Evolutionary conservation across 2,329 filamentous ascomycete genomes (phyloP).

Genomic region (Aspergillus melleus): DNA sequence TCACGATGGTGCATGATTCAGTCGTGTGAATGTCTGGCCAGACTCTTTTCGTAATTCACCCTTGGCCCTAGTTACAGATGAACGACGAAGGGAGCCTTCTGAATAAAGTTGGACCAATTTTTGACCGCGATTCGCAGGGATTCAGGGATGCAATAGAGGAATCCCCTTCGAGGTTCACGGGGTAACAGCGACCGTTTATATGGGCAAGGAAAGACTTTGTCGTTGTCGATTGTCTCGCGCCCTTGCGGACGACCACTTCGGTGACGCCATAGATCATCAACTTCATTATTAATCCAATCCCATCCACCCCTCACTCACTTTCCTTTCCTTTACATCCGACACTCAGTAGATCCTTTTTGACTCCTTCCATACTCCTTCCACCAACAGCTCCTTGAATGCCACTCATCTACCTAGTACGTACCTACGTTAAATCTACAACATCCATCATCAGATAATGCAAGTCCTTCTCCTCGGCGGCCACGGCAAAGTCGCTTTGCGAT

Average conservation of each 20-base stretch:
- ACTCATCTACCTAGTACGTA: not conserved
- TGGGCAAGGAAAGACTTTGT: not conserved
- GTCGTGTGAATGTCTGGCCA: not conserved
- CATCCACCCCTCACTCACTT: not conserved
- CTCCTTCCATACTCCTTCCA: not conserved
- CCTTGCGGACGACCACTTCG: not conserved
- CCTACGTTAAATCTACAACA: not conserved
- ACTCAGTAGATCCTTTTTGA: too few relatives aligned
- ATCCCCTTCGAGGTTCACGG: not conserved
- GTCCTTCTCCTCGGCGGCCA: constrained; percentile 79
- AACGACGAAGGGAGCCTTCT: not conserved
- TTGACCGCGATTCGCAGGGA: not conserved
- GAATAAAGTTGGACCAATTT: not conserved
- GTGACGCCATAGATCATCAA: not conserved
- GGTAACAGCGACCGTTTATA: not conserved
- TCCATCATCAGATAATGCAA: constrained; percentile 33
- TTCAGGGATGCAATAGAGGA: not conserved
- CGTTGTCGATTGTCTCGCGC: not conserved
- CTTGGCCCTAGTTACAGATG: not conserved
- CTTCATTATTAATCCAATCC: not conserved
- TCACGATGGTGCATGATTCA: not conserved
- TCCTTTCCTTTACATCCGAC: too few relatives aligned
- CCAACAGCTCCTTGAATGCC: not conserved
- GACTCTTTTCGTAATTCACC: not conserved
- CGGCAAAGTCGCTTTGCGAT: constrained; percentile 72